phyloP scores from a whole-genome alignment of 2,329 filamentous ascomycete species.

The Alternaria alternata region DNA sequence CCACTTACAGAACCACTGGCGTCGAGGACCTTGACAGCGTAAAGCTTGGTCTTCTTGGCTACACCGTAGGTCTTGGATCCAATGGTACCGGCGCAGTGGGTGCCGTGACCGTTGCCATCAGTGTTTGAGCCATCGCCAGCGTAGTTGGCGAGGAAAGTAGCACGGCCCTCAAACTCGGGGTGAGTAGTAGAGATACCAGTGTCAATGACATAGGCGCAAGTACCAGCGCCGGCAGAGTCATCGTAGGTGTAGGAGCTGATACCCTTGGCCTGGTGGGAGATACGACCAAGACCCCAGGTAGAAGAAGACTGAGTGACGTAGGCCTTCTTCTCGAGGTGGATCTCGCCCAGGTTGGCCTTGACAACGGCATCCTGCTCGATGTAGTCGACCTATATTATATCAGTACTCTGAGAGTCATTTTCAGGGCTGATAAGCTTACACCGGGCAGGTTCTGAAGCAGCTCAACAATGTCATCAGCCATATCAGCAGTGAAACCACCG shows the following conservation, averaged over 20 bases:
- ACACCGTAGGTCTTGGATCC: constrained; percentile 51
- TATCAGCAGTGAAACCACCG: constrained; percentile 51
- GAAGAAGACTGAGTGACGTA: constrained; percentile 50
- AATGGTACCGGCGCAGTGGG: constrained; percentile 50
- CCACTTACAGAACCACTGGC: constrained; percentile 44
- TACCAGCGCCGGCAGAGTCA: constrained; percentile 46
- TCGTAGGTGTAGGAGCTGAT: constrained; percentile 51
- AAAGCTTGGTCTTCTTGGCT: constrained; percentile 50
- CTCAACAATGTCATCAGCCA: constrained; percentile 41
- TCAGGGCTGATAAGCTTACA: constrained; percentile 24
- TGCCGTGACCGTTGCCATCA: constrained; percentile 53
- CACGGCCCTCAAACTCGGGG: constrained; percentile 52
- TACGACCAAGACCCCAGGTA: constrained; percentile 54
- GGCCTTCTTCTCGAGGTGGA: constrained; percentile 41
- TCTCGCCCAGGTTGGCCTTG: constrained; percentile 35
- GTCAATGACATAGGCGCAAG: constrained; percentile 70
- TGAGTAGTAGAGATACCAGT: constrained; percentile 69
- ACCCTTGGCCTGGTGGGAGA: constrained; percentile 47
- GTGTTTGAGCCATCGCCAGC: constrained; percentile 46
- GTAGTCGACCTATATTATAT: constrained; percentile 44
- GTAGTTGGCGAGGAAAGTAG: constrained; percentile 50
- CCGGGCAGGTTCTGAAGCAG: constrained; percentile 40
- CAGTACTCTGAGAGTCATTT: background rate
- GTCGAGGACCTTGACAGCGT: constrained; percentile 53
- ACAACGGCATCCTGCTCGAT: constrained; percentile 53